Conservation (phyloP, 2,329 filamentous ascomycete species). For the Exophiala sp. region DNA sequence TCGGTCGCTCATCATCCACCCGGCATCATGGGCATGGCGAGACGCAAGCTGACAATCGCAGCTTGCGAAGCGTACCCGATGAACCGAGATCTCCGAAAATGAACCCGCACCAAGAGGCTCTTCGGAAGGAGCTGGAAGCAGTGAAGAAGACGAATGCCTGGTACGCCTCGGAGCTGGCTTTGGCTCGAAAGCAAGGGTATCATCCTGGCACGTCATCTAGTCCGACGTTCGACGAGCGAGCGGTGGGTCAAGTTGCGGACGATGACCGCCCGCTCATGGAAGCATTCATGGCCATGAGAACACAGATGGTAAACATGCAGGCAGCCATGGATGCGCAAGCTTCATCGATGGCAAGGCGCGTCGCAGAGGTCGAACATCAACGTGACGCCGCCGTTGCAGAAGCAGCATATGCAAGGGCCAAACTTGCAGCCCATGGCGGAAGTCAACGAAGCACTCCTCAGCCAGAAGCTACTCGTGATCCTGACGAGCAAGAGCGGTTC, state of each 20-base stretch:
- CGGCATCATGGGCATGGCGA: constrained; percentile 30
- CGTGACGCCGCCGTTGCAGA: constrained; percentile 90
- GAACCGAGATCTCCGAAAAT: constrained; percentile 43
- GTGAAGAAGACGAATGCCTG: constrained; percentile 85
- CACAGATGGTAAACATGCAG: constrained; percentile 84
- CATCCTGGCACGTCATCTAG: constrained; percentile 63
- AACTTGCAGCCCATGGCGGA: constrained; percentile 71
- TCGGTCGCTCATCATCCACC: constrained; percentile 35
- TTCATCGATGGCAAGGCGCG: constrained; percentile 73
- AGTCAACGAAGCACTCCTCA: constrained; percentile 48
- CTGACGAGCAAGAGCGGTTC: constrained; percentile 60
- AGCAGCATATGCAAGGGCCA: constrained; percentile 90
- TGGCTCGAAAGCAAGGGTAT: constrained; percentile 88
- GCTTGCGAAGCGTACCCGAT: constrained; percentile 38
- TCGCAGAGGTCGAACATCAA: constrained; percentile 91
- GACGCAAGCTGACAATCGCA: constrained; percentile 38
- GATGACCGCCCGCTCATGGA: constrained; percentile 90
- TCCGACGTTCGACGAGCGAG: constrained; percentile 68
- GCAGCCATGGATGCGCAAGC: constrained; percentile 83
- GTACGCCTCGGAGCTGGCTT: constrained; percentile 90
- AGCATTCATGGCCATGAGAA: constrained; percentile 83
- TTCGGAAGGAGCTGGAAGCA: constrained; percentile 81
- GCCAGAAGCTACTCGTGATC: constrained; percentile 51
- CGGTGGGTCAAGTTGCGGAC: constrained; percentile 75
- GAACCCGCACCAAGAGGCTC: constrained; percentile 50